Conservation (phyloP, 495 filamentous ascomycete genomes). For the Geopyxis carbonaria region DNA sequence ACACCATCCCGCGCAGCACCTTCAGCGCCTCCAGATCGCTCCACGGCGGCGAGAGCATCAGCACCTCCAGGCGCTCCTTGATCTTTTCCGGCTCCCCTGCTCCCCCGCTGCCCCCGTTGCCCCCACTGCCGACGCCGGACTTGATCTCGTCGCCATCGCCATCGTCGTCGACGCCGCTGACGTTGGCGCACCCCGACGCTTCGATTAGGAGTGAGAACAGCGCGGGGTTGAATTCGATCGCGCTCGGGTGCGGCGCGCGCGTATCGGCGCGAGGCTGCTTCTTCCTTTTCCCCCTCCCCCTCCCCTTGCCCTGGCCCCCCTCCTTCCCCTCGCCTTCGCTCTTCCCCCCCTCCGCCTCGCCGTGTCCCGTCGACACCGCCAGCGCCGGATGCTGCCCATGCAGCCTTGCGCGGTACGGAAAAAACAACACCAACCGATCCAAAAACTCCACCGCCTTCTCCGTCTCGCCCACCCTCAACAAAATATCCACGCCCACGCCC, state of each 20-base stretch:
- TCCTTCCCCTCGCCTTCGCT: background rate
- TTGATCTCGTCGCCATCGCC: background rate
- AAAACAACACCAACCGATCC: conserved; percentile 15
- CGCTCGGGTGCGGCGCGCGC: conserved; percentile 4
- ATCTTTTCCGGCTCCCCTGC: conserved; percentile 25
- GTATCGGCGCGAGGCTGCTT: background rate
- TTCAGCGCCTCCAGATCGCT: conserved; percentile 11
- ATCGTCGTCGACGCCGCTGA: background rate
- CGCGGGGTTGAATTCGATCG: conserved; percentile 15
- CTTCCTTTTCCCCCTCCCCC: background rate
- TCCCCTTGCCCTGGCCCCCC: background rate
- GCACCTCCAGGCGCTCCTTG: conserved; percentile 39
- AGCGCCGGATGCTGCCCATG: conserved; percentile 10
- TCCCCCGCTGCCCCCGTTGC: background rate
- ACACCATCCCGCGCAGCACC: conserved; percentile 20
- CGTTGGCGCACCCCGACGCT: background rate
- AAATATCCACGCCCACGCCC: conserved; percentile 16
- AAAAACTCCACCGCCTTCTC: conserved; percentile 12
- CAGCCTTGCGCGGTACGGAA: conserved; percentile 6
- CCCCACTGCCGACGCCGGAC: too few relatives aligned
- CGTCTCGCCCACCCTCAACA: conserved; percentile 1
- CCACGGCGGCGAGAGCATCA: conserved; percentile 28
- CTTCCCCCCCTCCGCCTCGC: background rate
- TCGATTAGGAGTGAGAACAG: conserved; percentile 10
- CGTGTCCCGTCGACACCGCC: background rate